Percentiles rank a stretch among this genome's conserved stretches.
Conservation (phyloP, 805 yeast genomes). For the Myxozyma melibiosi region DNA sequence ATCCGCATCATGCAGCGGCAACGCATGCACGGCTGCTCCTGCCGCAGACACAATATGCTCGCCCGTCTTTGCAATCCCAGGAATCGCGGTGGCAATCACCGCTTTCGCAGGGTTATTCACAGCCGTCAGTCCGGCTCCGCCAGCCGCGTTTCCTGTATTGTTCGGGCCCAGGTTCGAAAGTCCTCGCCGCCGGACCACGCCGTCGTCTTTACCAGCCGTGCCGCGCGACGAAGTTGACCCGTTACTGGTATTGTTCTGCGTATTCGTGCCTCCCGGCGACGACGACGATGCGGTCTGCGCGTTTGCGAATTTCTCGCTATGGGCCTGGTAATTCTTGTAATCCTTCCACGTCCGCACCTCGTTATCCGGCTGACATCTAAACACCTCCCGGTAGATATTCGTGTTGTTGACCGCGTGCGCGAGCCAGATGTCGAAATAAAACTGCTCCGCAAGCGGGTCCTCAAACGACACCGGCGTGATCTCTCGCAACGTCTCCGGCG, state of each 20-base stretch:
- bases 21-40: neutral
- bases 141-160: conserved; percentile 4
- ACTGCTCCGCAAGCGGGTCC: conserved; percentile 82
- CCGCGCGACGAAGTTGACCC: neutral
- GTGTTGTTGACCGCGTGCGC: conserved; percentile 84
- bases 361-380: conserved; percentile 95
- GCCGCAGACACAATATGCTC: neutral
- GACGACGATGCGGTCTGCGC: conserved; percentile 5
- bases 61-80: neutral
- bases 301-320: conserved; percentile 41
- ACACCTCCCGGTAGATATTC: conserved; percentile 74
- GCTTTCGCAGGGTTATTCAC: conserved; percentile 1
- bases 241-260: neutral
- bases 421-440: conserved; percentile 84
- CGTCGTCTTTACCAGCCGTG: neutral
- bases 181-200: neutral
- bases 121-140: neutral
- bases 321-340: conserved; percentile 53
- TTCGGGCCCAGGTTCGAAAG: neutral
- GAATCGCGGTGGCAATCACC: neutral
- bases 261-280: neutral
- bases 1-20: neutral
- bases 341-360: conserved; percentile 87
- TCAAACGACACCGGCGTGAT: conserved; percentile 87
- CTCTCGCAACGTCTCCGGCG: conserved; percentile 46